Evolutionary conservation across 192 early-diverging fungal genomes (phyloP).

Genomic region (Umbelopsis ramanniana): DNA sequence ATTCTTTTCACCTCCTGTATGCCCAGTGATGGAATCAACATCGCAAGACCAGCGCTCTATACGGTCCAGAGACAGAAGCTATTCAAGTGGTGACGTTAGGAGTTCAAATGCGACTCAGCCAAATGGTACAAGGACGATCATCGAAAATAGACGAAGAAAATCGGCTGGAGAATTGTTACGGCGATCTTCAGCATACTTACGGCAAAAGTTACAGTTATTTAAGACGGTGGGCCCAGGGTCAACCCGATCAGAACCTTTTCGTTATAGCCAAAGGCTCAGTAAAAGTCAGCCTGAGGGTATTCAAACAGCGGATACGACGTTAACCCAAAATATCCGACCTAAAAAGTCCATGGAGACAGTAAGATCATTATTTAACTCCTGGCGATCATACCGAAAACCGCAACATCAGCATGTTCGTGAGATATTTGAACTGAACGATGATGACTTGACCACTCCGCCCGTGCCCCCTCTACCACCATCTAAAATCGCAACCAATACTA

Average conservation of each 20-base stretch:
- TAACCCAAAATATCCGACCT: slow-evolving; percentile 1
- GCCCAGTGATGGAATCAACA: neutral
- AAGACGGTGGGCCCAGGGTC: slow-evolving; percentile 1
- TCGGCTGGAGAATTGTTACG: slow-evolving; percentile 24
- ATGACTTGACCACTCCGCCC: neutral
- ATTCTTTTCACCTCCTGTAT: slow-evolving; percentile 14
- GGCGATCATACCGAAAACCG: slow-evolving; percentile 17
- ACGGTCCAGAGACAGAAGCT: neutral
- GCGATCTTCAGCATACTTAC: slow-evolving; percentile 29
- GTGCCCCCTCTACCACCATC: slow-evolving; percentile 19
- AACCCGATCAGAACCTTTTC: neutral
- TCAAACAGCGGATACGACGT: neutral
- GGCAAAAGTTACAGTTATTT: slow-evolving; percentile 20
- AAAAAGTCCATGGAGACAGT: slow-evolving; percentile 20
- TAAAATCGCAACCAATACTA: slow-evolving; percentile 39
- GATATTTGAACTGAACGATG: slow-evolving; percentile 7
- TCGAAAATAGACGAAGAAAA: slow-evolving; percentile 14
- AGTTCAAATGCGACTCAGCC: slow-evolving; percentile 14
- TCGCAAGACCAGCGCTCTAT: neutral
- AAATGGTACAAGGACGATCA: neutral
- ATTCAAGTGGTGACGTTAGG: slow-evolving; percentile 20
- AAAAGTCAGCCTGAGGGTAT: slow-evolving; percentile 5
- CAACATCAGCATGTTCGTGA: slow-evolving; percentile 19
- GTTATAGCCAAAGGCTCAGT: neutral
- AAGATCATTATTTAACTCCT: slow-evolving; percentile 12